Base-by-base conservation (phyloP, 1,284 basidiomycete genomes). In the Anthracocystis setariae region DNA sequence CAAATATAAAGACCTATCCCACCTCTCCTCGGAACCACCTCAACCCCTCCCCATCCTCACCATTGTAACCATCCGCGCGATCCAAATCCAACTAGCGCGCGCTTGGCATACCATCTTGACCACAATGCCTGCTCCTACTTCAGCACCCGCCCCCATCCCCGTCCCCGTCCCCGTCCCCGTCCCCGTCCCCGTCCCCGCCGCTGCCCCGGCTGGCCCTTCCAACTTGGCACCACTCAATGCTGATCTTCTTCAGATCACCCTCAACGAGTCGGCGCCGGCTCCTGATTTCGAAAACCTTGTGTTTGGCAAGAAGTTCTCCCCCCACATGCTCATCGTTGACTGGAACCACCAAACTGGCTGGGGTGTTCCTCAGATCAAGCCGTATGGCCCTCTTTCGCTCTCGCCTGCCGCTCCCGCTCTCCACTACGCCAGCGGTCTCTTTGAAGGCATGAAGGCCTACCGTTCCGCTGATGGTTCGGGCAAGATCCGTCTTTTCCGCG, bases 291-390 rank as follows among this genome's bases (percentile, higher is more conserved):
- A 82, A 3, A 83, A 84, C 54, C 82, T 87, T 48, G 79, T 84
- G 29, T 87, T 87, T 57, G 86, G 86, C 3, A 83, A 84, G 52
- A 86, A 85, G 10, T 87, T 87, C 71, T 93, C 93, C 24, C 92
- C 95, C 83, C 94, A 96, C 84, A 96, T 96, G 93, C 85, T 96
- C 44, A 88, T 87, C 40, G 88, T 94, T 70, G 89, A 90, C n/a
- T 96, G 93, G 93, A 86, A 86, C 54, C 84, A 86, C 20, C 78
- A 85, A 15, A 85, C 85, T 18, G 93, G 93, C 8, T 96, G 94
- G 93, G 90, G 88, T 18, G 84, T 86, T 5, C 94, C 93, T 8
- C 85, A 88, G 76, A 95, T 96, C 76, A 86, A 88, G 77, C 92
- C 93, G 49, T 95, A 71, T 42, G 72, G 68, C 3, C 68, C 65